A percentile compares a stretch with the other conserved stretches of the same genome.
Conservation (phyloP, 2,329 filamentous ascomycete genomes). For the Pseudopithomyces maydicus region DNA sequence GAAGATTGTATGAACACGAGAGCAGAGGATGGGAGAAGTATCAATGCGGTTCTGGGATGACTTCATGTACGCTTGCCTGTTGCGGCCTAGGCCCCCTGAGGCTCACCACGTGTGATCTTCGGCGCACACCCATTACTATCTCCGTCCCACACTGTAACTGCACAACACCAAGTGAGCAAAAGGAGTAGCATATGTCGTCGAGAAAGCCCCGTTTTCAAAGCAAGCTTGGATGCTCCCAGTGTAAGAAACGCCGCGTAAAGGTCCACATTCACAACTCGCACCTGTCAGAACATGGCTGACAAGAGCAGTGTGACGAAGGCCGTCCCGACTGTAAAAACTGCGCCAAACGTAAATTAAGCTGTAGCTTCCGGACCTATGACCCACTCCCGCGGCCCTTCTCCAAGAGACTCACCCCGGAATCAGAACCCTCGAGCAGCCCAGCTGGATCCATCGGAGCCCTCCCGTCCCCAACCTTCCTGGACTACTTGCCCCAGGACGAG, state of each 20-base stretch:
- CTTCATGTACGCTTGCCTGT: not conserved
- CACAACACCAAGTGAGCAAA: not conserved
- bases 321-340: constrained; percentile 26
- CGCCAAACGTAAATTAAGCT: constrained; percentile 16
- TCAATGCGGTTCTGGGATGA: not conserved
- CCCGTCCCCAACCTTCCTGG: constrained; percentile 15
- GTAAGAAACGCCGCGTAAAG: constrained; percentile 24
- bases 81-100: not conserved
- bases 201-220: constrained; percentile 20
- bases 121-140: not conserved
- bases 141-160: not conserved
- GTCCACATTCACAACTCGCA: constrained; percentile 12
- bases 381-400: constrained; percentile 8
- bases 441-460: constrained; percentile 4
- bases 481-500: constrained; percentile 13
- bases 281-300: not conserved
- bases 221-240: constrained; percentile 18
- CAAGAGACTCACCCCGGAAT: not conserved
- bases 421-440: constrained; percentile 10
- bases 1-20: not conserved
- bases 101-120: not conserved
- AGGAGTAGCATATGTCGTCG: constrained; percentile 6
- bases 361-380: constrained; percentile 23
- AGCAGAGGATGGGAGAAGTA: not conserved
- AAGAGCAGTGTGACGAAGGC: constrained; percentile 25